These are phyloP conservation scores for Syncephalis plumigaleata DNA, from an alignment of 371 early-diverging fungal genomes.

Conservation along the genomic window DNA sequence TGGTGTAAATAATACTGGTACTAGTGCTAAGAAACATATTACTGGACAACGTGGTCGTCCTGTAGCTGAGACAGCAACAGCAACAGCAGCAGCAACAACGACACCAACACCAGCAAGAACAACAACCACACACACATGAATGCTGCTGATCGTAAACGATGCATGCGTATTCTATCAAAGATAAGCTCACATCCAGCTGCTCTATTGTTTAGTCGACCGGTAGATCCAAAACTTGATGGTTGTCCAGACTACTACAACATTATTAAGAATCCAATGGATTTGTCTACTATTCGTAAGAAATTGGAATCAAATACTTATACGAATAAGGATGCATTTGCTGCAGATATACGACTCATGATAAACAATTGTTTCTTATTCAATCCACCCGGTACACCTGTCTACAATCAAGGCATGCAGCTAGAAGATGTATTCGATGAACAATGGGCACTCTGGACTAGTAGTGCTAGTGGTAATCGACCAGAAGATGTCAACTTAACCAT, in stretches of 20 bases:
- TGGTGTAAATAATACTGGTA: too few species aligned
- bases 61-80: too few species aligned
- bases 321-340: conserved; percentile 23
- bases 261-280: conserved; percentile 38
- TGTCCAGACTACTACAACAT: conserved; percentile 38
- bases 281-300: conserved; percentile 25
- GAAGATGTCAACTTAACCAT: conserved; percentile 21
- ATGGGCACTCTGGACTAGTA: conserved; percentile 6
- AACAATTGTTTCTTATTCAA: conserved; percentile 89
- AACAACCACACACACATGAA: too few species aligned
- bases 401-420: conserved; percentile 48
- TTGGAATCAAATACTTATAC: conserved; percentile 18
- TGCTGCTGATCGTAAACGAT: conserved; percentile 15
- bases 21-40: too few species aligned
- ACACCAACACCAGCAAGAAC: too few species aligned
- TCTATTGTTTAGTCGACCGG: conserved; percentile 23
- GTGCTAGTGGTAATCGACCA: conserved; percentile 9
- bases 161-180: conserved; percentile 28
- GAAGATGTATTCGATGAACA: conserved; percentile 45
- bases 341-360: conserved; percentile 46
- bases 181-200: conserved; percentile 33
- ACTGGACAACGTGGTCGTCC: too few species aligned
- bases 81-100: too few species aligned
- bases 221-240: conserved; percentile 22
- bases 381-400: conserved; percentile 54